Percentiles rank a stretch among this genome's conserved stretches.
Evolutionary conservation across 148 eudicot species (phyloP).

Genomic region (Arctostaphylos glauca): DNA sequence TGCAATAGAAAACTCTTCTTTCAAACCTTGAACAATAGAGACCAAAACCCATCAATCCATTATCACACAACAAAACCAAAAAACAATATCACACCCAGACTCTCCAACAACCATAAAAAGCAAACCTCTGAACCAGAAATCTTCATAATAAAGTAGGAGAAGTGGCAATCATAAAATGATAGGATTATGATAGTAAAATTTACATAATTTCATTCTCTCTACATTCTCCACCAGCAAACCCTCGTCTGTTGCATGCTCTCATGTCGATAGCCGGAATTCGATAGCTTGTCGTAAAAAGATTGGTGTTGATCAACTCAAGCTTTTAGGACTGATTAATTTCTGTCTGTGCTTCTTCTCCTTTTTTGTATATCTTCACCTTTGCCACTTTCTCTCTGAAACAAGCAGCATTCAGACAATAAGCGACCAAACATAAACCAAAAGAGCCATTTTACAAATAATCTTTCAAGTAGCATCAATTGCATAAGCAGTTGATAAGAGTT

Average conservation of each 20-base stretch:
- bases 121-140: constrained; percentile 8
- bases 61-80: not conserved
- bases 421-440: not conserved
- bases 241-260: not conserved
- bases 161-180: not conserved
- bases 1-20: not conserved
- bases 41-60: constrained; percentile 13
- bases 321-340: not conserved
- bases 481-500: too few species aligned
- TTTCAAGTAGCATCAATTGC: too few species aligned
- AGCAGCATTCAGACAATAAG: constrained; percentile 5
- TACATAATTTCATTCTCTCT: constrained; percentile 1
- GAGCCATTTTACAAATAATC: too few species aligned
- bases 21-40: not conserved
- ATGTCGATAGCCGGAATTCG: not conserved
- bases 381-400: constrained; percentile 47
- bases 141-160: not conserved
- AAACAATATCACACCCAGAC: not conserved
- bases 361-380: not conserved
- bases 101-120: constrained; percentile 6
- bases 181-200: not conserved
- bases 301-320: not conserved
- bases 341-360: not conserved
- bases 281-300: not conserved
- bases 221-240: constrained; percentile 2